Evolutionary conservation across 108 stramenopile species (phyloP), one percentile per base, ranked within the genome.

Genomic region (Cyclotella cryptica): DNA sequence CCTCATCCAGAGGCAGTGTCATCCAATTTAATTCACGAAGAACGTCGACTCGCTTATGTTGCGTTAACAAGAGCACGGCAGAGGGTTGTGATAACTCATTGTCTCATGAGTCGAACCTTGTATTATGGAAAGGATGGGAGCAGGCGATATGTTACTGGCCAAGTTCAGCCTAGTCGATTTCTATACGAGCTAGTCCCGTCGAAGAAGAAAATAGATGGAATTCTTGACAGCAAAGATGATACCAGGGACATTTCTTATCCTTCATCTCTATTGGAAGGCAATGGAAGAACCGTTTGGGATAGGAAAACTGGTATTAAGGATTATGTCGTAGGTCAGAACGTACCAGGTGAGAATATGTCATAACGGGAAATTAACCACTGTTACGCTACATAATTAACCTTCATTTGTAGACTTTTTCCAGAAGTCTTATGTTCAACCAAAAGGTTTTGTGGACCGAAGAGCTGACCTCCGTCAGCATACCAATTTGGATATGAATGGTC

Each of bases 31-130:
- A 59, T 89, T 15, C 72, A 87, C 21, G 88, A 89, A 85, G 88
- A 89, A 80, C 86, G 88, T 45, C 76, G 88, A 18, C 78, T 89
- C 54, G 88, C 83, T 30, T 89, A 87, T 55, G 86, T 89, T 11
- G 88, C 88, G 44, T 65, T 89, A 18, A 89, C 86, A 21, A 59
- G 88, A 28, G 85, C 86, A 26, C 58, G 88, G 62, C 86, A 87
- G 30, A 71, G 84, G 61, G 85, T 85, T 22, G 71, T 84, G 13
- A 81, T 89, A 26, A 89, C 86, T 7, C 85, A 89, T 73, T 76
- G 85, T 21, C 79, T 72, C 41, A 66, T 85, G 39, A 67, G 55
- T 45, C 67, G 83, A 27, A 77, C 69, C 12, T 66, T 81, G 18
- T 52, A 78, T 46, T 72, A 53, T 67, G 71, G 80, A 43, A 59